phyloP scores from a whole-genome alignment of 129 eudicot species.

The Artemisia annua region DNA sequence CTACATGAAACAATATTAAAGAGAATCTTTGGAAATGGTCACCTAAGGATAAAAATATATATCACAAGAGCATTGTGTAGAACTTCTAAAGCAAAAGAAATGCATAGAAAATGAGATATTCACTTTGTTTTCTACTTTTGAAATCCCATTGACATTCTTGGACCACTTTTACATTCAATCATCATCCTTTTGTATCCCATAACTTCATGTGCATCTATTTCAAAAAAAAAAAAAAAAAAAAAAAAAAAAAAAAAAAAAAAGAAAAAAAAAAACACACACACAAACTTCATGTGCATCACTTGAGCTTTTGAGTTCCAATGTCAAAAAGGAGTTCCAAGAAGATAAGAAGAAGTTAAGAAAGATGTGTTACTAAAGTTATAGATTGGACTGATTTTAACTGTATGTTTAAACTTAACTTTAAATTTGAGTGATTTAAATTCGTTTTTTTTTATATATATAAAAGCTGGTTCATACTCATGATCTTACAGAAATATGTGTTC shows the following conservation, averaged over 20 bases:
- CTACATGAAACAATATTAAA: neutral
- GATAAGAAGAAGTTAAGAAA: constrained; percentile 27
- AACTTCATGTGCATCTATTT: constrained; percentile 20
- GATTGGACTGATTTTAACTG: neutral
- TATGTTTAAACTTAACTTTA: too few relatives aligned
- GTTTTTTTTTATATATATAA: too few relatives aligned
- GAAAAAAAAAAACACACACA: too few relatives aligned
- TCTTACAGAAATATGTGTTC: too few relatives aligned
- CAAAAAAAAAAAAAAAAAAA: too few relatives aligned
- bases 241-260: too few relatives aligned
- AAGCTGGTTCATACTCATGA: too few relatives aligned
- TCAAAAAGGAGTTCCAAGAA: constrained; percentile 23
- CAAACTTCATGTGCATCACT: constrained; percentile 20
- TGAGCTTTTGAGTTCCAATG: constrained; percentile 17
- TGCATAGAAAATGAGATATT: constrained; percentile 18
- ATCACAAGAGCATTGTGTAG: constrained; percentile 8
- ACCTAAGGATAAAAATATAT: constrained; percentile 11
- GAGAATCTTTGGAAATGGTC: constrained; percentile 14
- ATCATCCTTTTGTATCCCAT: constrained; percentile 22
- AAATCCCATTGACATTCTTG: constrained; percentile 33
- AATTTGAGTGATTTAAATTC: too few relatives aligned
- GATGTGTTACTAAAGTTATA: constrained; percentile 16
- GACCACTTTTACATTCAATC: constrained; percentile 35
- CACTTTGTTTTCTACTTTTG: constrained; percentile 25
- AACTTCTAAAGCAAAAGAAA: constrained; percentile 15